Conservation (phyloP, 2,329 filamentous ascomycete species). For the Aureobasidium sp. region DNA sequence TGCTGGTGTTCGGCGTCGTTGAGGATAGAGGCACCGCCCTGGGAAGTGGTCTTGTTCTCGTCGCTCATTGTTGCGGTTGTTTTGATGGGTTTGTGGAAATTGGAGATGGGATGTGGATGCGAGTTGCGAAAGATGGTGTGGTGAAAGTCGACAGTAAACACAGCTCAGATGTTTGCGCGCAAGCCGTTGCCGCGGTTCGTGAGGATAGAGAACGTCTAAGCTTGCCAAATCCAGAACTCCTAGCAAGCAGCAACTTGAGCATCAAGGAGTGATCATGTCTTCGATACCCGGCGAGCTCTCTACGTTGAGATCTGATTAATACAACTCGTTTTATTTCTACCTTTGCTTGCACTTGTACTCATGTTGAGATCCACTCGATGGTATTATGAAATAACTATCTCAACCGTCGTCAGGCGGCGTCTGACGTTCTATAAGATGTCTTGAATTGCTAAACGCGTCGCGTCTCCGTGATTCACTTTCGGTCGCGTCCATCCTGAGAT, state of each 20-base stretch:
- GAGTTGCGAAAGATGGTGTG: neutral
- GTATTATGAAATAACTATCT: neutral
- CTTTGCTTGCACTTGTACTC: too few relatives aligned
- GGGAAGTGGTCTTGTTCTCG: conserved; percentile 21
- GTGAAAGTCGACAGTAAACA: conserved; percentile 5
- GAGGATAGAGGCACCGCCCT: conserved; percentile 18
- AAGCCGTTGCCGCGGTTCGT: conserved; percentile 3
- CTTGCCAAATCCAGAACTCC: neutral
- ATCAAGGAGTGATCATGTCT: neutral
- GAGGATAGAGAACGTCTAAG: neutral
- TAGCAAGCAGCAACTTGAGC: neutral
- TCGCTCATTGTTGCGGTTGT: conserved; percentile 22
- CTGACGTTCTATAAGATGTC: neutral
- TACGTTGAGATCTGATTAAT: too few relatives aligned
- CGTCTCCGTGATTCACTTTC: neutral
- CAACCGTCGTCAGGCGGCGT: neutral
- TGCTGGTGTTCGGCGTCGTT: conserved; percentile 20
- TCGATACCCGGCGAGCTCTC: neutral
- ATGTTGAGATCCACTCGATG: too few relatives aligned
- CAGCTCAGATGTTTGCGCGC: conserved; percentile 9
- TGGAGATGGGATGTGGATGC: neutral
- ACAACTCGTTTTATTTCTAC: too few relatives aligned
- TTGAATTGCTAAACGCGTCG: neutral
- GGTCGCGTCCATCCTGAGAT: neutral
- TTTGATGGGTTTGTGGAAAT: neutral